Evolutionary conservation across 495 filamentous ascomycete species (phyloP), one percentile per base, ranked within the genome.

Genomic region (Bathelium albidoporum): DNA sequence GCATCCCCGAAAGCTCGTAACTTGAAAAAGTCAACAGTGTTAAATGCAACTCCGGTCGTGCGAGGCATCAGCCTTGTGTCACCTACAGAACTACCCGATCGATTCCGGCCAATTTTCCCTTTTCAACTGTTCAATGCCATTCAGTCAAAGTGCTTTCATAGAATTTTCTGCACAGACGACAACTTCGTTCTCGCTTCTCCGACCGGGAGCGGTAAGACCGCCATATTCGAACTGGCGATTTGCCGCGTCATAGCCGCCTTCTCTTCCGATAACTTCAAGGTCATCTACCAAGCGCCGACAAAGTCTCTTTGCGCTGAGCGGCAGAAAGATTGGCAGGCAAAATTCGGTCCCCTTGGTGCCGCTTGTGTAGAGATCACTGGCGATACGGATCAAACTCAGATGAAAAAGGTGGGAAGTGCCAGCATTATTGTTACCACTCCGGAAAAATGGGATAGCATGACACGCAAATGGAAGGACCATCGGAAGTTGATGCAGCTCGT

Each of bases 401-500:
- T 96, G 63, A 79, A 78, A 52, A 84, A 81, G 64, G 88, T 96
- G 14, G 87, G 91, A 60, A 85, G 77, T 68, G 93, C 92, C 39
- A 88, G 87, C 59, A 91, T 98, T 62, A 96, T 98, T 63, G 86
- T 98, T 59, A 97, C 94, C 0, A 98, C 94, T 0, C 94, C 94
- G 0, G 94, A 98, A 74, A 98, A 98, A 72, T 98, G 94, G 94
- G 94, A 98, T 73, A 95, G 90, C 64, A 88, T 98, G 73, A 98
- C 94, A 1, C 82, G 94, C 32, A 94, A 91, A 73, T 98, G 94
- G 94, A 86, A 89, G 68, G 94, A 97, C 68, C 90, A 97, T 70
- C 80, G 80, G 58, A 89, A 81, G 67, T 77, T 98, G 26, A 85
- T 97, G 75, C 83, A 90, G 65, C 76, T 97, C 65, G 85, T 98